phyloP scores from a whole-genome alignment of 768 basidiomycete species.

The Suillus decipiens region DNA sequence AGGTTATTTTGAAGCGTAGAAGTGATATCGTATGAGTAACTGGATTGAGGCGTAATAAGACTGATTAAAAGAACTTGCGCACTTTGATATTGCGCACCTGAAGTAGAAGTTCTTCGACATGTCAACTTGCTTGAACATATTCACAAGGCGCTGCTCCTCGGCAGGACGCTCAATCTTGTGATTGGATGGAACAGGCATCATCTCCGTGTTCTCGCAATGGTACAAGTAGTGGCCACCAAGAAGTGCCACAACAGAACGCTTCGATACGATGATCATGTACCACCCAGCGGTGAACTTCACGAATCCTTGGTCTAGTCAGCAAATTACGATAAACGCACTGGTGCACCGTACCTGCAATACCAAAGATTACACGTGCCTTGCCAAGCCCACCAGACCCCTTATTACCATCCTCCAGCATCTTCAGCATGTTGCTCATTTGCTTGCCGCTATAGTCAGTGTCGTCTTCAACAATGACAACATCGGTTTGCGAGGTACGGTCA shows the following conservation, averaged over 20 bases:
- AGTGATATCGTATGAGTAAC: slow-evolving; percentile 96
- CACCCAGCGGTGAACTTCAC: slow-evolving; percentile 93
- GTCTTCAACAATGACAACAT: slow-evolving; percentile 82
- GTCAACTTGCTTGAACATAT: slow-evolving; percentile 94
- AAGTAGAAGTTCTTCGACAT: slow-evolving; percentile 99
- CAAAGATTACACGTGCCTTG: slow-evolving; percentile 77
- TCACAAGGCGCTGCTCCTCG: slow-evolving; percentile 87
- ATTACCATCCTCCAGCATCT: slow-evolving; percentile 96
- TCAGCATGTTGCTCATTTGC: slow-evolving; percentile 88
- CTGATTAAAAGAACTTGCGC: slow-evolving; percentile 1
- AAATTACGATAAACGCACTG: too few species aligned
- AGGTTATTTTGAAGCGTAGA: slow-evolving; percentile 95
- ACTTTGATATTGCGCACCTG: slow-evolving; percentile 50
- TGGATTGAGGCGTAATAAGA: slow-evolving; percentile 29
- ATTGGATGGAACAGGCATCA: slow-evolving; percentile 73
- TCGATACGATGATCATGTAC: slow-evolving; percentile 91
- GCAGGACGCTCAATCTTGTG: slow-evolving; percentile 86
- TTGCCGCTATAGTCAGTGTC: slow-evolving; percentile 84
- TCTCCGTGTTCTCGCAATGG: slow-evolving; percentile 91
- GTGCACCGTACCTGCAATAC: slow-evolving; percentile 64
- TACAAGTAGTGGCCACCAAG: slow-evolving; percentile 96
- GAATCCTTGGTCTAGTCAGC: slow-evolving; percentile 54
- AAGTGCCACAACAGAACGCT: slow-evolving; percentile 89
- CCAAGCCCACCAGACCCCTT: slow-evolving; percentile 84
- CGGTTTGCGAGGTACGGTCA: slow-evolving; percentile 79